These are phyloP conservation scores for Fusarium multiceps DNA, from an alignment of 2,329 filamentous ascomycete species.

Conservation along the genomic window DNA sequence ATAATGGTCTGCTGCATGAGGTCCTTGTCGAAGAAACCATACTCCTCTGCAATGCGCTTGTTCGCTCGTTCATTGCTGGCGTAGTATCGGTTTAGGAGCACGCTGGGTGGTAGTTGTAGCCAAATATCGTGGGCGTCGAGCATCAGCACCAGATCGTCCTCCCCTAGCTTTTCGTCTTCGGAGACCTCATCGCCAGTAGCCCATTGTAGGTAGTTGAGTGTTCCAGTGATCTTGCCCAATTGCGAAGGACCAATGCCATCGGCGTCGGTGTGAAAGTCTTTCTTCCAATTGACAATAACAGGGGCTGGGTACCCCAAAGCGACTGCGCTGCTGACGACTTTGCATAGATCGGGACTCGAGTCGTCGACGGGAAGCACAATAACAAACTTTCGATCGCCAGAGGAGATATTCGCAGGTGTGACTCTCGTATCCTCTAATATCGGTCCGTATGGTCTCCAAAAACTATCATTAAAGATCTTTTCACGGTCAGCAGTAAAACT, in stretches of 20 bases:
- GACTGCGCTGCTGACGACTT: constrained; percentile 44
- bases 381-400: constrained; percentile 41
- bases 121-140: constrained; percentile 50
- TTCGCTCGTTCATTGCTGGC: constrained; percentile 40
- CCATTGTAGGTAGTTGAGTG: constrained; percentile 46
- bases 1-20: constrained; percentile 44
- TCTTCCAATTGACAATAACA: constrained; percentile 49
- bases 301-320: constrained; percentile 47
- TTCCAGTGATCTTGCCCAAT: constrained; percentile 47
- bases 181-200: constrained; percentile 25
- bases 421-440: constrained; percentile 17
- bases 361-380: constrained; percentile 42
- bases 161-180: constrained; percentile 31
- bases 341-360: constrained; percentile 47
- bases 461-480: constrained; percentile 35
- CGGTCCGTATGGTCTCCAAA: constrained; percentile 23
- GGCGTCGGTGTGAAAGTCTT: constrained; percentile 40
- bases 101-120: constrained; percentile 47
- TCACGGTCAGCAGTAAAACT: constrained; percentile 11
- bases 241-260: constrained; percentile 45
- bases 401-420: constrained; percentile 11
- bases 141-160: constrained; percentile 47
- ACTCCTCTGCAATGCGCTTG: constrained; percentile 29
- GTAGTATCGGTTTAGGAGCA: constrained; percentile 46
- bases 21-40: constrained; percentile 32